Evolutionary conservation across 192 early-diverging fungal genomes (phyloP).

Genomic region (Entomortierella lignicola): DNA sequence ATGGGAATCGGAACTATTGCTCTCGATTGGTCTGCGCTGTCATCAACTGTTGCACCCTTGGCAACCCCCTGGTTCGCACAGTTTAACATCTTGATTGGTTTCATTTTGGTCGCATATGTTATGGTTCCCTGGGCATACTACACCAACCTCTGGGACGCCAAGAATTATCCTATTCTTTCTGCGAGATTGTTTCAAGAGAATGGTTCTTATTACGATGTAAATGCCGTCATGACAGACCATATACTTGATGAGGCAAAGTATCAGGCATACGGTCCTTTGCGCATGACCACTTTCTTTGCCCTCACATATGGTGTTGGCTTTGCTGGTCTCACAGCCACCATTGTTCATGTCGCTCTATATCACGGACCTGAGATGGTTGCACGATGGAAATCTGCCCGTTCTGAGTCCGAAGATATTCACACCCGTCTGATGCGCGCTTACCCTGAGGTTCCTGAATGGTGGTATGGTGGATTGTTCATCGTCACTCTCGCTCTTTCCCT

Average conservation of each 20-base stretch:
- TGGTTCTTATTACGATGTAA: background rate
- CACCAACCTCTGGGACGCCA: background rate
- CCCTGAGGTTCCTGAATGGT: background rate
- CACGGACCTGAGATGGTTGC: constrained; percentile 64
- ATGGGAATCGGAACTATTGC: background rate
- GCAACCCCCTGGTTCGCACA: background rate
- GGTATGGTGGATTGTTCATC: background rate
- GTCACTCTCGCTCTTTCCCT: background rate
- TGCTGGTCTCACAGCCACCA: constrained; percentile 62
- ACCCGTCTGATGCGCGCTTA: background rate
- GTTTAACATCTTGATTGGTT: background rate
- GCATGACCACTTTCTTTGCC: constrained; percentile 57
- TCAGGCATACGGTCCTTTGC: constrained; percentile 47
- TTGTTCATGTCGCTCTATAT: constrained; percentile 71
- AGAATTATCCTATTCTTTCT: background rate
- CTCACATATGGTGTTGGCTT: constrained; percentile 65
- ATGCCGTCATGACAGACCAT: background rate
- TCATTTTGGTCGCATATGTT: background rate
- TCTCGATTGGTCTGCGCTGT: background rate
- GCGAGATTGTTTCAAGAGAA: background rate
- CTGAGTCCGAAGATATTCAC: constrained; percentile 2
- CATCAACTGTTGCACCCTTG: background rate
- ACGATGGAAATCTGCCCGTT: constrained; percentile 43
- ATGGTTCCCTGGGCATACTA: background rate
- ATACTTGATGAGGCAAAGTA: constrained; percentile 19